Evolutionary conservation across 768 basidiomycete species (phyloP).

Genomic region (Russula foetens): DNA sequence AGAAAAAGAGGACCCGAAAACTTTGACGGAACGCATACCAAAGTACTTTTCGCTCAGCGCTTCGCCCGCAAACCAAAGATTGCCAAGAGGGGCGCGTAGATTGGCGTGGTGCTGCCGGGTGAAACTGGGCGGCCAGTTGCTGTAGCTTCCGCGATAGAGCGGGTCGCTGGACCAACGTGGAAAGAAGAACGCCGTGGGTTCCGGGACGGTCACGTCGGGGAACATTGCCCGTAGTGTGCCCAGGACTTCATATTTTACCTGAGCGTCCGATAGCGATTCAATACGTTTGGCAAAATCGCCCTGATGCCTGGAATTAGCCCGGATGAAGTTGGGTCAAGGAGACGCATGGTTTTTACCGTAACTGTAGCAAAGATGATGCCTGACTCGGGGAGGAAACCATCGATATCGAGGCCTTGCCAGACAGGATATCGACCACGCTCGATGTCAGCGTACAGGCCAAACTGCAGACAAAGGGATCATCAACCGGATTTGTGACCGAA

Average conservation of each 20-base stretch:
- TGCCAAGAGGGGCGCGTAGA: conserved; percentile 41
- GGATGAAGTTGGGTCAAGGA: neutral
- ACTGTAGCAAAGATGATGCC: conserved; percentile 44
- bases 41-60: conserved; percentile 47
- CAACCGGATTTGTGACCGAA: neutral
- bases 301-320: conserved; percentile 26
- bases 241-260: conserved; percentile 47
- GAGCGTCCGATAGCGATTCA: conserved; percentile 39
- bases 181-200: too few relatives aligned
- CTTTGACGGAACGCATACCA: conserved; percentile 33
- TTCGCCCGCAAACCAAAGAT: conserved; percentile 55
- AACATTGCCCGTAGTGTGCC: conserved; percentile 47
- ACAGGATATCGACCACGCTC: conserved; percentile 38
- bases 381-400: conserved; percentile 49
- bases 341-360: conserved; percentile 37
- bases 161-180: conserved; percentile 45
- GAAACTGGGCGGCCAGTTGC: conserved; percentile 57
- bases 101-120: conserved; percentile 43
- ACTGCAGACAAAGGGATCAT: neutral
- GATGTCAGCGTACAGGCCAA: conserved; percentile 6
- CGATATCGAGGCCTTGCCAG: conserved; percentile 56
- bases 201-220: conserved; percentile 42
- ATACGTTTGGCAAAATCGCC: conserved; percentile 51
- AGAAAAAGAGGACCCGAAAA: too few relatives aligned
- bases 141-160: conserved; percentile 50